phyloP scores from a whole-genome alignment of 805 yeast species.

The Alloascoidea africana region DNA sequence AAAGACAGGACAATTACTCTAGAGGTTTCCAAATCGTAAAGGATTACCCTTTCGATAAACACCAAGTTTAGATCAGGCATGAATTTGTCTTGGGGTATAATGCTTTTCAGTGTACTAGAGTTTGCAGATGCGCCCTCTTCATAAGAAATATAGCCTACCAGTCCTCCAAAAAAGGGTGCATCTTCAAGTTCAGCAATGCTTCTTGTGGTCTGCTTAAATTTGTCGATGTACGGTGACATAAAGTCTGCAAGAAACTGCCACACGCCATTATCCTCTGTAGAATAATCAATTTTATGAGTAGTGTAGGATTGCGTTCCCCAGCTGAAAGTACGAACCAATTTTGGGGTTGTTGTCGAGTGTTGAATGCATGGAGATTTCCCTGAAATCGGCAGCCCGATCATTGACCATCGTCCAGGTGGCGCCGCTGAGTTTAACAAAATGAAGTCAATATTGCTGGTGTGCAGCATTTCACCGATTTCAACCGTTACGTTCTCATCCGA shows the following conservation, averaged over 20 bases:
- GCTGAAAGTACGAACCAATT: not conserved
- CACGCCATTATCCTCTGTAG: constrained; percentile 14
- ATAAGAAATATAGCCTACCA: constrained; percentile 73
- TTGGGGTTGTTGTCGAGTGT: constrained; percentile 1
- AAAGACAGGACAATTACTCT: constrained; percentile 40
- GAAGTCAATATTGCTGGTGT: constrained; percentile 25
- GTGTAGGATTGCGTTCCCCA: constrained; percentile 3
- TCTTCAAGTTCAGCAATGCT: constrained; percentile 18
- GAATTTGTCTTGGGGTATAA: constrained; percentile 17
- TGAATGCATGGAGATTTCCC: constrained; percentile 16
- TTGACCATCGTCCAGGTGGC: constrained; percentile 76
- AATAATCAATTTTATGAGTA: constrained; percentile 1
- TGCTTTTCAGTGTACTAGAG: constrained; percentile 11
- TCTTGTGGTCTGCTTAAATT: constrained; percentile 13
- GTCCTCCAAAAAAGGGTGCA: constrained; percentile 84
- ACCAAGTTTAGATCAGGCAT: constrained; percentile 68
- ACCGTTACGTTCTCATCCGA: constrained; percentile 16
- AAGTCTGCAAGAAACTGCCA: constrained; percentile 38
- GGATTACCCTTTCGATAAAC: constrained; percentile 49
- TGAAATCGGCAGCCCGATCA: constrained; percentile 54
- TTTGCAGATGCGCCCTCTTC: constrained; percentile 54
- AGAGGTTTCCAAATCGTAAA: constrained; percentile 31
- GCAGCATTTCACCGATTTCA: constrained; percentile 35
- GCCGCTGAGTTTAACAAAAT: constrained; percentile 66
- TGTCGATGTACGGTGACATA: constrained; percentile 23